Percentiles rank a stretch among this genome's conserved stretches.
phyloP scores from a whole-genome alignment of 2,329 filamentous ascomycete species.

The Bisporella sp. region DNA sequence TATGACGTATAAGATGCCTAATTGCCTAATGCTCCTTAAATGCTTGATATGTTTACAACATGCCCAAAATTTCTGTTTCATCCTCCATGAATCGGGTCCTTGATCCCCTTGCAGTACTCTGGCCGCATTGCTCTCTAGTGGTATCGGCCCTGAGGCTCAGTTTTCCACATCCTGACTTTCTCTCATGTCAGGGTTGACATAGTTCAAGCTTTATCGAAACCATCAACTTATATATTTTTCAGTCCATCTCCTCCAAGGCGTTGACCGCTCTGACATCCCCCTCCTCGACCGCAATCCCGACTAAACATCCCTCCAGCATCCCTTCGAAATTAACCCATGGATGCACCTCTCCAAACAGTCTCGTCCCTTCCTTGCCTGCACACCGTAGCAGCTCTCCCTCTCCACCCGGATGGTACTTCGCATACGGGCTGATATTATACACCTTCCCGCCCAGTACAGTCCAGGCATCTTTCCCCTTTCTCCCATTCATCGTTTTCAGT shows the following conservation, averaged over 20 bases:
- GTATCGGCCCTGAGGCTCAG: too few relatives aligned
- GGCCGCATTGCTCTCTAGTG: too few relatives aligned
- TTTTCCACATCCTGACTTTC: too few relatives aligned
- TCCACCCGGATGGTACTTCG: conserved; percentile 86
- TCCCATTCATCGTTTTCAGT: conserved; percentile 71
- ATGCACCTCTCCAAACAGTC: conserved; percentile 59
- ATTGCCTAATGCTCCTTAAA: too few relatives aligned
- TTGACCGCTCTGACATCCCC: conserved; percentile 28
- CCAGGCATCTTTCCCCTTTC: conserved; percentile 84
- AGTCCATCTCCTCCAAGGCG: conserved; percentile 57
- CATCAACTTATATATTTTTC: conserved; percentile 1
- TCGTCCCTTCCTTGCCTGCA: conserved; percentile 55
- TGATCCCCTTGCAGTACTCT: too few relatives aligned
- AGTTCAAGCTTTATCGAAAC: too few relatives aligned
- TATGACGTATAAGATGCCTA: too few relatives aligned
- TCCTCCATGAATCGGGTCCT: too few relatives aligned
- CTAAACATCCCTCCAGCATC: conserved; percentile 56
- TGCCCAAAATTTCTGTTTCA: too few relatives aligned
- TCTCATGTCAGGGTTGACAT: too few relatives aligned
- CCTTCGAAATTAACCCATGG: conserved; percentile 69
- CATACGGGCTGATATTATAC: conserved; percentile 88
- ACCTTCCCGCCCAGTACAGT: conserved; percentile 83
- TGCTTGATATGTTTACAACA: too few relatives aligned
- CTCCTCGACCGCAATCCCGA: conserved; percentile 58
- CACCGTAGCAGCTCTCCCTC: conserved; percentile 62